Conservation (phyloP, 73 alveolate species). For the Paramecium tetraurelia region DNA sequence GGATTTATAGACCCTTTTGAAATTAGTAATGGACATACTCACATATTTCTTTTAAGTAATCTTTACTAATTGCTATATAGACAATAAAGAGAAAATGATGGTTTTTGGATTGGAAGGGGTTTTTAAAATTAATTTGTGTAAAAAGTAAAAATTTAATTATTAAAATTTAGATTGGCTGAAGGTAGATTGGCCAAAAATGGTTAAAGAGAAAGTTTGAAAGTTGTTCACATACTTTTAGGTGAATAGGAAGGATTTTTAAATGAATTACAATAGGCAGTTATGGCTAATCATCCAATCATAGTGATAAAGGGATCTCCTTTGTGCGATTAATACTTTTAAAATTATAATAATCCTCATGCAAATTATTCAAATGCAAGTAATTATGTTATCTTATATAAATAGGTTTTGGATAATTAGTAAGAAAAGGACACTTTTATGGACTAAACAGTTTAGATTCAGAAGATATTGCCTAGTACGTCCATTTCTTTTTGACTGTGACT, state of each 20-base stretch:
- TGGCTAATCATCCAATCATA: conserved; percentile 43
- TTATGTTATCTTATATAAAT: neutral
- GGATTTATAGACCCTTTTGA: conserved; percentile 49
- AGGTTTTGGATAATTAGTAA: conserved; percentile 46
- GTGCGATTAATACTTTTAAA: conserved; percentile 34
- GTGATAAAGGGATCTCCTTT: conserved; percentile 53
- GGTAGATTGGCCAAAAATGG: conserved; percentile 48
- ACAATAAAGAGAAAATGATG: conserved; percentile 46
- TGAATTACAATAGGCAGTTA: conserved; percentile 56
- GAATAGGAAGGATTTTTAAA: conserved; percentile 25
- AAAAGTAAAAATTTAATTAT: neutral
- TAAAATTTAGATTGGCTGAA: conserved; percentile 52
- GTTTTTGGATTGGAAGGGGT: conserved; percentile 32
- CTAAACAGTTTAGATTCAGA: conserved; percentile 60
- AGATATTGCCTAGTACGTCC: conserved; percentile 59
- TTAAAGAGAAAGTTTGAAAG: neutral
- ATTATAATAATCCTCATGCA: conserved; percentile 6
- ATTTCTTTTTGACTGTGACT: conserved; percentile 61
- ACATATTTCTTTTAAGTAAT: conserved; percentile 53
- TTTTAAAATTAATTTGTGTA: conserved; percentile 36
- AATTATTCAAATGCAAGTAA: conserved; percentile 22
- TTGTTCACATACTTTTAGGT: conserved; percentile 5
- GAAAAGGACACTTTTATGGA: conserved; percentile 58
- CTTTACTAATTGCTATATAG: neutral
- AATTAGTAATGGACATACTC: conserved; percentile 60